These are phyloP conservation scores for Pneumocystis wakefieldiae DNA, from an alignment of 1,139 yeast genomes.

Conservation along the genomic window DNA sequence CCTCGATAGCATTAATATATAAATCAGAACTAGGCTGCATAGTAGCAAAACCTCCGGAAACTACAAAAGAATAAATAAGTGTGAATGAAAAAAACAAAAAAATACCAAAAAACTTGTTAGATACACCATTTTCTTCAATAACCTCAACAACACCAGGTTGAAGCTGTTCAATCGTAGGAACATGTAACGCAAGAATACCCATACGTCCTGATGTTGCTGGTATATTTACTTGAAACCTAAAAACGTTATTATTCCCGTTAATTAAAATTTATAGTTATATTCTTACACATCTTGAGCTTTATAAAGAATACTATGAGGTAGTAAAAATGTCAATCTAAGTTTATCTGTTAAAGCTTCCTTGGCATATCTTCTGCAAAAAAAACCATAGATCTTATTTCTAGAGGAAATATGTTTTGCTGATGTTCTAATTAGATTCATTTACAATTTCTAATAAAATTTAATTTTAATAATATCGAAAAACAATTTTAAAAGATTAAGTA, in stretches of 20 bases:
- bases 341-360: slow-evolving; percentile 63
- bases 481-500: neutral
- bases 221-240: slow-evolving; percentile 77
- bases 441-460: slow-evolving; percentile 5
- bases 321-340: slow-evolving; percentile 75
- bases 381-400: slow-evolving; percentile 44
- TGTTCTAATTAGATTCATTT: slow-evolving; percentile 11
- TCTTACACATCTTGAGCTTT: slow-evolving; percentile 10
- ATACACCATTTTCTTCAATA: slow-evolving; percentile 61
- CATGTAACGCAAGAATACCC: slow-evolving; percentile 96
- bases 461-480: slow-evolving; percentile 6
- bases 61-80: slow-evolving; percentile 20
- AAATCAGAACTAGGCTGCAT: slow-evolving; percentile 90
- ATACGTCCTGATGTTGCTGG: slow-evolving; percentile 94
- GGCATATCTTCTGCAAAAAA: slow-evolving; percentile 66
- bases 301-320: slow-evolving; percentile 41
- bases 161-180: slow-evolving; percentile 93
- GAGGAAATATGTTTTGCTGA: slow-evolving; percentile 29
- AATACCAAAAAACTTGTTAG: slow-evolving; percentile 51
- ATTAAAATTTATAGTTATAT: neutral
- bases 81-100: neutral
- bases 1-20: slow-evolving; percentile 89
- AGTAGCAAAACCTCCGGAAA: slow-evolving; percentile 94
- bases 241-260: slow-evolving; percentile 1
- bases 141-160: slow-evolving; percentile 93